These are phyloP conservation scores for Dipodascus albidus DNA, from an alignment of 805 yeast species.

Conservation along the genomic window DNA sequence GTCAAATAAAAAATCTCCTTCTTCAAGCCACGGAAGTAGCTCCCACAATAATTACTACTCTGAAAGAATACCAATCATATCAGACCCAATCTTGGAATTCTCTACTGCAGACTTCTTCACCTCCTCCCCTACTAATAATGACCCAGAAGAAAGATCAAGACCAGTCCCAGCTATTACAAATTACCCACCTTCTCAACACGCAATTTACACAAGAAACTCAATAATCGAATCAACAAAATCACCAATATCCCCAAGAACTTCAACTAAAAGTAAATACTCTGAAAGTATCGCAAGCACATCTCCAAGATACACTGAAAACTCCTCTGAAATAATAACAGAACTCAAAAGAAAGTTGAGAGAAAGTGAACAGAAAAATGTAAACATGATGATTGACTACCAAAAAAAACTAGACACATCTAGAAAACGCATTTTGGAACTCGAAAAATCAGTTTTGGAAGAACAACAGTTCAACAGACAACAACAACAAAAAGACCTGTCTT, in stretches of 20 bases:
- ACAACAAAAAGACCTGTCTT: neutral
- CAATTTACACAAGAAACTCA: neutral
- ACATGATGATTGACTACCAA: conserved; percentile 14
- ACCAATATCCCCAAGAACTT: neutral
- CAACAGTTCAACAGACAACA: conserved; percentile 1
- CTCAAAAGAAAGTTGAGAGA: conserved; percentile 10
- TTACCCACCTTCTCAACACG: conserved; percentile 3
- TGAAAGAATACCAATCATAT: conserved; percentile 10
- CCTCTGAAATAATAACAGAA: neutral
- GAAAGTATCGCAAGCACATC: neutral
- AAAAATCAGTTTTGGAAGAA: conserved; percentile 9
- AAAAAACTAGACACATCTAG: conserved; percentile 16
- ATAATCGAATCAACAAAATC: neutral
- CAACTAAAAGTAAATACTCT: neutral
- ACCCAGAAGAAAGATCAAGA: neutral
- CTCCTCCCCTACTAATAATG: neutral
- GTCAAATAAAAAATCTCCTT: neutral
- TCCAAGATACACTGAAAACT: too few relatives aligned
- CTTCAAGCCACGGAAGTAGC: neutral
- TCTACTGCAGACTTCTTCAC: conserved; percentile 15
- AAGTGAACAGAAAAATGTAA: conserved; percentile 13
- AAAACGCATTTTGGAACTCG: conserved; percentile 10
- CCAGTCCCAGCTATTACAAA: neutral
- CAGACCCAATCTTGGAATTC: conserved; percentile 16
- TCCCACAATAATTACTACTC: conserved; percentile 1